Conservation (phyloP, 2,329 filamentous ascomycete species). For the Sporothrix luriei region DNA sequence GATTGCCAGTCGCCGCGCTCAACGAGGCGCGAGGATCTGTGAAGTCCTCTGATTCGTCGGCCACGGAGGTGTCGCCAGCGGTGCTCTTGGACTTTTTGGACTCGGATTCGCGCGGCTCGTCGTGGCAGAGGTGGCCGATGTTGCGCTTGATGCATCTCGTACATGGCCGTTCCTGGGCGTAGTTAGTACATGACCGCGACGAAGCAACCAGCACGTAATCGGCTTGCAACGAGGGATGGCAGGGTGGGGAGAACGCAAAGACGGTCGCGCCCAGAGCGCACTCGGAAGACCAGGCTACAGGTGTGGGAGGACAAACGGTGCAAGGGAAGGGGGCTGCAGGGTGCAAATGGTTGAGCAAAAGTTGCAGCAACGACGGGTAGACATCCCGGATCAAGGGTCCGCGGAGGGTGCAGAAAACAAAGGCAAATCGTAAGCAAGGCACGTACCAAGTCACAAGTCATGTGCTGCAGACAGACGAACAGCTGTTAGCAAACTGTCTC, state of each 20-base stretch:
- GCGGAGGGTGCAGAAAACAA: not conserved
- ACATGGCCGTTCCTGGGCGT: conserved; percentile 82
- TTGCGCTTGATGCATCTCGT: conserved; percentile 97
- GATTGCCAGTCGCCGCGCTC: conserved; percentile 47
- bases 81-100: conserved; percentile 77
- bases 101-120: conserved; percentile 86
- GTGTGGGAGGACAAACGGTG: conserved; percentile 33
- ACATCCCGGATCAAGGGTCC: not conserved
- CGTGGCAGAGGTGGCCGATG: conserved; percentile 97
- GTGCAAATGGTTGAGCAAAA: conserved; percentile 20
- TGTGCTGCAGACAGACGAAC: conserved; percentile 63
- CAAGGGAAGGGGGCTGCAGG: conserved; percentile 22
- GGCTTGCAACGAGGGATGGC: not conserved
- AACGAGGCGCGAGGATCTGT: conserved; percentile 60
- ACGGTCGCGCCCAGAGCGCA: conserved; percentile 30
- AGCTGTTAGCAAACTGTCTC: conserved; percentile 27
- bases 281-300: conserved; percentile 2
- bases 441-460: conserved; percentile 90
- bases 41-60: conserved; percentile 63
- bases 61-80: conserved; percentile 56
- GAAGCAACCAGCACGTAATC: not conserved
- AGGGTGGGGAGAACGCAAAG: conserved; percentile 37
- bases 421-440: conserved; percentile 37
- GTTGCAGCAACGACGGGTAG: not conserved
- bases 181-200: conserved; percentile 32